Evolutionary conservation across 805 yeast species (phyloP).

Genomic region (Candida xyloterini): DNA sequence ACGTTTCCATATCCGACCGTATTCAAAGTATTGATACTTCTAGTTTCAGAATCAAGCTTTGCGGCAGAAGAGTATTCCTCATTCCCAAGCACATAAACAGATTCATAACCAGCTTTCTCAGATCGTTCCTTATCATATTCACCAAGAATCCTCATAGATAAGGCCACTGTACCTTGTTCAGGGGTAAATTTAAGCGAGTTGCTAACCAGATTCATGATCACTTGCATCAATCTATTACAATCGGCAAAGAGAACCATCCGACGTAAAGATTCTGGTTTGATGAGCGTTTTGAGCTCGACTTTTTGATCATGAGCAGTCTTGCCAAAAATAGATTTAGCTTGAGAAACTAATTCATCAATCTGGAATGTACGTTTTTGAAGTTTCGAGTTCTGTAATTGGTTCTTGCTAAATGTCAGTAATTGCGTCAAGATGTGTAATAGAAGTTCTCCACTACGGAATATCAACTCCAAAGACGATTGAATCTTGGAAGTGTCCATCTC

Average conservation of each 20-base stretch:
- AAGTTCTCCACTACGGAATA: constrained; percentile 88
- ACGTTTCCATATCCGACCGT: constrained; percentile 39
- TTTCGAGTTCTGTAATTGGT: constrained; percentile 78
- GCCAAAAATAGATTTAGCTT: constrained; percentile 79
- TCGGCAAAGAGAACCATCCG: constrained; percentile 79
- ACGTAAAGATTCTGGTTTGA: constrained; percentile 59
- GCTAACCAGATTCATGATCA: constrained; percentile 87
- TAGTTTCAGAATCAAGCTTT: constrained; percentile 10
- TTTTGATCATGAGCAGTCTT: constrained; percentile 76
- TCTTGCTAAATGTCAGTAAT: constrained; percentile 85
- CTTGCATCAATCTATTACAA: constrained; percentile 84
- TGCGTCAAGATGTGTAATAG: constrained; percentile 87
- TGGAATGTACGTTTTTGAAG: constrained; percentile 81
- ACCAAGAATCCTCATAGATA: constrained; percentile 60
- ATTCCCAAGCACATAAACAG: constrained; percentile 42
- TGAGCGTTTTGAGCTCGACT: constrained; percentile 59
- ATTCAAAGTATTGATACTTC: constrained; percentile 27
- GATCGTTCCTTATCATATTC: constrained; percentile 62
- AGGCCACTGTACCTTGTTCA: constrained; percentile 75
- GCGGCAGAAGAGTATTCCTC: constrained; percentile 3
- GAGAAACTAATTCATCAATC: constrained; percentile 77
- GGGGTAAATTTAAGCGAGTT: constrained; percentile 93
- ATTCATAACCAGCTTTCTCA: constrained; percentile 36
- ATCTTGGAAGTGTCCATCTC: constrained; percentile 69
- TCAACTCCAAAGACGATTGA: constrained; percentile 72